A percentile compares a stretch with the other conserved stretches of the same genome.
Evolutionary conservation across 306 rosid species (phyloP).

Genomic region (Mucuna pruriens): DNA sequence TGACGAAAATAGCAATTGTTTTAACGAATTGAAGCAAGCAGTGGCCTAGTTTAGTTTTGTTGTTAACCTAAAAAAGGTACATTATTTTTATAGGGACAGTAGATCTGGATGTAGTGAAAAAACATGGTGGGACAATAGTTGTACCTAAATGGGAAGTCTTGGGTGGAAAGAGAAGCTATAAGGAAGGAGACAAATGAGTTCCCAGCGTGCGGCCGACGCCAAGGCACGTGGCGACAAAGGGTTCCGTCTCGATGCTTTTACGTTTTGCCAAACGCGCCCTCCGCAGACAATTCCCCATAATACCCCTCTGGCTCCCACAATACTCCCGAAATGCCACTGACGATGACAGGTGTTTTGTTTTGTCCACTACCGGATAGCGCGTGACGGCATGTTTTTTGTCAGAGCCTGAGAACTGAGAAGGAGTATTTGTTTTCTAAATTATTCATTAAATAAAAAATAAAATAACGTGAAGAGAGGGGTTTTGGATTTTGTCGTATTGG

Average conservation of each 20-base stretch:
- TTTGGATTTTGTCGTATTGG: constrained; percentile 70
- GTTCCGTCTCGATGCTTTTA: constrained; percentile 50
- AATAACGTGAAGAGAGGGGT: constrained; percentile 27
- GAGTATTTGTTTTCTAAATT: neutral
- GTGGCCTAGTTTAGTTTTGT: neutral
- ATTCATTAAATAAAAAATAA: no score
- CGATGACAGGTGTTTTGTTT: constrained; percentile 62
- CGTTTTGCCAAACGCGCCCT: constrained; percentile 40
- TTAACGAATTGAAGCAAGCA: no score
- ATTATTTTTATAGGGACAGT: neutral
- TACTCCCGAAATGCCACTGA: constrained; percentile 43
- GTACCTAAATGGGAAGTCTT: constrained; percentile 20
- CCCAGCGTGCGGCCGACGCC: constrained; percentile 83
- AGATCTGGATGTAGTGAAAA: constrained; percentile 42
- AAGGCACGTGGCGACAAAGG: constrained; percentile 83
- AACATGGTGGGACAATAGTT: neutral
- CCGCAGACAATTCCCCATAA: neutral
- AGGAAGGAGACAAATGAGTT: constrained; percentile 40
- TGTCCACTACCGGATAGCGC: constrained; percentile 62
- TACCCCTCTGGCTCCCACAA: constrained; percentile 11
- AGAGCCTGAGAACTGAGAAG: constrained; percentile 20
- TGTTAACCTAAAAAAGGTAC: neutral
- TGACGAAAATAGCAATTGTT: no score
- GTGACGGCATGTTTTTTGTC: constrained; percentile 82
- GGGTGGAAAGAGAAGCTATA: constrained; percentile 1